Evolutionary conservation across 345 rosid species (phyloP).

Genomic region (Fremontodendron californicum): DNA sequence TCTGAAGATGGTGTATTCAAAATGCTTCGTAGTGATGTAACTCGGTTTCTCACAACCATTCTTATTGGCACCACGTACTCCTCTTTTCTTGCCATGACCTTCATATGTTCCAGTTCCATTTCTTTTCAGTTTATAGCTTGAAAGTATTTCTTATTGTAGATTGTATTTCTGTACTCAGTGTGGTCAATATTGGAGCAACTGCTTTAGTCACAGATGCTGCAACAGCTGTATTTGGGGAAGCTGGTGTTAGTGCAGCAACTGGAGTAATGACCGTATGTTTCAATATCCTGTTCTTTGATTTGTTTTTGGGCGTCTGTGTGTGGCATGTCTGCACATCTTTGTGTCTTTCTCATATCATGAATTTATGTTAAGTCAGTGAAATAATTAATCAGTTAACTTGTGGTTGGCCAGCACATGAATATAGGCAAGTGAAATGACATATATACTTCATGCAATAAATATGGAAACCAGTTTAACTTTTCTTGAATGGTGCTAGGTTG

Average conservation of each 20-base stretch:
- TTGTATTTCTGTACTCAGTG: slow-evolving; percentile 48
- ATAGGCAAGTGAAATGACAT: neutral
- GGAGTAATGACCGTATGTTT: slow-evolving; percentile 92
- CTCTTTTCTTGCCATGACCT: slow-evolving; percentile 20
- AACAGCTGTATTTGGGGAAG: slow-evolving; percentile 96
- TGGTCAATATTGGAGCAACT: slow-evolving; percentile 97
- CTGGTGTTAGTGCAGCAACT: slow-evolving; percentile 98
- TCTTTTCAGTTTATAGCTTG: neutral
- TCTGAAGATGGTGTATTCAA: slow-evolving; percentile 90
- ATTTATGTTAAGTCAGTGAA: neutral
- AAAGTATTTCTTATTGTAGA: slow-evolving; percentile 28
- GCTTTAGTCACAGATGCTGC: slow-evolving; percentile 97
- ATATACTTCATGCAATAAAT: neutral
- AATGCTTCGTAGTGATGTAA: slow-evolving; percentile 93
- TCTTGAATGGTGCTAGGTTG: slow-evolving; percentile 52
- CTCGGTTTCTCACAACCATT: slow-evolving; percentile 96
- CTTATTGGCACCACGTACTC: slow-evolving; percentile 97
- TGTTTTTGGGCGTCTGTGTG: neutral
- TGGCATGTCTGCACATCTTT: neutral
- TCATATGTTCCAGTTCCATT: slow-evolving; percentile 6
- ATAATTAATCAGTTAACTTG: neutral
- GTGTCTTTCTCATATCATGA: neutral
- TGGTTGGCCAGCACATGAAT: neutral
- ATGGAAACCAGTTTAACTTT: neutral
- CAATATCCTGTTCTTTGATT: slow-evolving; percentile 5